phyloP scores from a whole-genome alignment of 2,329 filamentous ascomycete species.

The Sporothrix humicola region DNA sequence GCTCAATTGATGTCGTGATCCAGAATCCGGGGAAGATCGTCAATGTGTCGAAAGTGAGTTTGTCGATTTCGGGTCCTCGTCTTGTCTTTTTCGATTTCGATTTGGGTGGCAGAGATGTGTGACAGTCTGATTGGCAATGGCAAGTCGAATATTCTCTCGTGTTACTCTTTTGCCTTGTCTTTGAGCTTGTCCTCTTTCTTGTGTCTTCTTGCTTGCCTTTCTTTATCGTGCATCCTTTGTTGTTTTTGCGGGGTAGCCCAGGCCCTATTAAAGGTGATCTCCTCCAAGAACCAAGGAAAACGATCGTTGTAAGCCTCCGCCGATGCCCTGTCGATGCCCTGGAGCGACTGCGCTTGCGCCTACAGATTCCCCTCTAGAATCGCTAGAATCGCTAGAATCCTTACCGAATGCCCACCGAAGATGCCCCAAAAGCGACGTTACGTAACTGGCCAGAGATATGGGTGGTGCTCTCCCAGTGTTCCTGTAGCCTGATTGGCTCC shows the following conservation, averaged over 20 bases:
- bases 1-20: neutral
- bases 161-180: neutral
- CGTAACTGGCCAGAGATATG: conserved; percentile 32
- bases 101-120: neutral
- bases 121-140: neutral
- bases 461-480: neutral
- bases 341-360: neutral
- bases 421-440: neutral
- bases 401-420: neutral
- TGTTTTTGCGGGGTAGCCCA: conserved; percentile 24
- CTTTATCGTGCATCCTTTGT: neutral
- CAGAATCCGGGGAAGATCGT: neutral
- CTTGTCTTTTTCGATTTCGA: neutral
- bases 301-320: neutral
- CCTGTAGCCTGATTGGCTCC: too few species aligned
- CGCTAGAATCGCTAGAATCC: neutral
- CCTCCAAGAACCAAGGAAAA: too few species aligned
- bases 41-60: neutral
- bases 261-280: neutral
- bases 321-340: neutral
- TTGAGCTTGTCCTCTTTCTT: neutral
- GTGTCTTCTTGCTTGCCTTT: too few species aligned
- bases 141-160: neutral
- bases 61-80: neutral
- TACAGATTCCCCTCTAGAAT: neutral